Evolutionary conservation across 805 yeast genomes (phyloP).

Genomic region (Candida sonorensis): DNA sequence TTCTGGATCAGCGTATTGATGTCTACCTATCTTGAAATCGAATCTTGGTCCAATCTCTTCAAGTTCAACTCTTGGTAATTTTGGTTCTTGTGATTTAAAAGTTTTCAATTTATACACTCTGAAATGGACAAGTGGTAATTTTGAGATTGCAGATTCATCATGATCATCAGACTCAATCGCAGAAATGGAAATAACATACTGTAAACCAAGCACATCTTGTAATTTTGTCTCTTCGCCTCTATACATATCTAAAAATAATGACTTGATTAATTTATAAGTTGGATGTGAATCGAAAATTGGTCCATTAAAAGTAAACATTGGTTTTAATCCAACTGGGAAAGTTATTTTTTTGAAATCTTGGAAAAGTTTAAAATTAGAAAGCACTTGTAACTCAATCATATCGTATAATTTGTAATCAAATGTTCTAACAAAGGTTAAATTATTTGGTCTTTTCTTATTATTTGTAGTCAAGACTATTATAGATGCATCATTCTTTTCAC

Average conservation of each 20-base stretch:
- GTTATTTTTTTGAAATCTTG: conserved; percentile 76
- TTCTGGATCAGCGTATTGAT: conserved; percentile 75
- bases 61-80: conserved; percentile 87
- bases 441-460: conserved; percentile 91
- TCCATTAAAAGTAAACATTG: conserved; percentile 91
- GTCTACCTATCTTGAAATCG: conserved; percentile 88
- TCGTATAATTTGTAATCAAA: conserved; percentile 88
- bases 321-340: conserved; percentile 84
- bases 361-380: conserved; percentile 62
- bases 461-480: conserved; percentile 70
- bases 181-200: conserved; percentile 78
- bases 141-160: conserved; percentile 49
- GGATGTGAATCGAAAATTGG: conserved; percentile 88
- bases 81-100: conserved; percentile 68
- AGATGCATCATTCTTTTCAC: conserved; percentile 91
- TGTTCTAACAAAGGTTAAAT: conserved; percentile 80
- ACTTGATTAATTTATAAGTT: conserved; percentile 75
- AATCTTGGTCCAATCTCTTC: conserved; percentile 95
- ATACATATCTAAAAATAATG: conserved; percentile 85
- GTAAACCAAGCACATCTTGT: conserved; percentile 93
- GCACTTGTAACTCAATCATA: conserved; percentile 82
- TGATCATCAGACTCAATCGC: conserved; percentile 71
- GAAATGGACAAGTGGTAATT: conserved; percentile 77
- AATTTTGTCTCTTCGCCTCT: conserved; percentile 74
- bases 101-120: conserved; percentile 87